Evolutionary conservation across 139 green algal genomes (phyloP).

Genomic region (Chlorella sp.): DNA sequence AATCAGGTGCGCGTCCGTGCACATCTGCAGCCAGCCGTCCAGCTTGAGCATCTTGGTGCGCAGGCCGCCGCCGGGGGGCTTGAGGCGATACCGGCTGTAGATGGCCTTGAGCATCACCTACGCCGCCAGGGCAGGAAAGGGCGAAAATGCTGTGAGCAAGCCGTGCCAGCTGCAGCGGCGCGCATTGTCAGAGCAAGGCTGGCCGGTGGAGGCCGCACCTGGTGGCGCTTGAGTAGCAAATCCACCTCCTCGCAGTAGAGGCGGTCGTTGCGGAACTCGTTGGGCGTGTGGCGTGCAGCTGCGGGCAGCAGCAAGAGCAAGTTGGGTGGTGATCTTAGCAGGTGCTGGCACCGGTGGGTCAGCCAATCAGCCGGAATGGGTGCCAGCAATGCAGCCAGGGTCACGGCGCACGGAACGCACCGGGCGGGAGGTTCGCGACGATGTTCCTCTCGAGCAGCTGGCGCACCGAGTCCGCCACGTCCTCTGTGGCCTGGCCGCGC

Average conservation of each 20-base stretch:
- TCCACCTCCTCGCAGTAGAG: slow-evolving; percentile 69
- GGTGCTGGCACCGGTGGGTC: too few relatives aligned
- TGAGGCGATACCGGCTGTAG: slow-evolving; percentile 57
- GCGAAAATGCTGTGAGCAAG: neutral
- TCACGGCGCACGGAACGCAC: too few relatives aligned
- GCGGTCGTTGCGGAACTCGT: slow-evolving; percentile 56
- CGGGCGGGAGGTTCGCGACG: slow-evolving; percentile 29
- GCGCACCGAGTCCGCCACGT: slow-evolving; percentile 48
- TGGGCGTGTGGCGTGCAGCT: slow-evolving; percentile 20
- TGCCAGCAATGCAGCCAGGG: too few relatives aligned
- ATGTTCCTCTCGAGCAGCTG: slow-evolving; percentile 61
- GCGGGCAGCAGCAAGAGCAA: neutral
- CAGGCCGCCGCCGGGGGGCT: slow-evolving; percentile 56
- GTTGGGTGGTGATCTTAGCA: too few relatives aligned
- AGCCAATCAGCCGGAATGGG: too few relatives aligned
- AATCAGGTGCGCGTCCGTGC: slow-evolving; percentile 44
- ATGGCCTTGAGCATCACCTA: slow-evolving; percentile 53
- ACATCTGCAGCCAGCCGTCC: slow-evolving; percentile 63
- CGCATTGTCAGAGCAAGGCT: neutral
- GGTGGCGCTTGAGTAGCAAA: slow-evolving; percentile 51
- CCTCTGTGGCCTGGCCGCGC: slow-evolving; percentile 51
- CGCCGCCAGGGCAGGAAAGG: neutral
- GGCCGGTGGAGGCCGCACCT: slow-evolving; percentile 9
- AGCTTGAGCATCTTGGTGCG: slow-evolving; percentile 62
- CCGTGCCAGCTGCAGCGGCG: neutral